A percentile compares a stretch with the other conserved stretches of the same genome.
These are phyloP conservation scores for Fusarium falciforme DNA, from an alignment of 2,329 filamentous ascomycete species.

Conservation along the genomic window DNA sequence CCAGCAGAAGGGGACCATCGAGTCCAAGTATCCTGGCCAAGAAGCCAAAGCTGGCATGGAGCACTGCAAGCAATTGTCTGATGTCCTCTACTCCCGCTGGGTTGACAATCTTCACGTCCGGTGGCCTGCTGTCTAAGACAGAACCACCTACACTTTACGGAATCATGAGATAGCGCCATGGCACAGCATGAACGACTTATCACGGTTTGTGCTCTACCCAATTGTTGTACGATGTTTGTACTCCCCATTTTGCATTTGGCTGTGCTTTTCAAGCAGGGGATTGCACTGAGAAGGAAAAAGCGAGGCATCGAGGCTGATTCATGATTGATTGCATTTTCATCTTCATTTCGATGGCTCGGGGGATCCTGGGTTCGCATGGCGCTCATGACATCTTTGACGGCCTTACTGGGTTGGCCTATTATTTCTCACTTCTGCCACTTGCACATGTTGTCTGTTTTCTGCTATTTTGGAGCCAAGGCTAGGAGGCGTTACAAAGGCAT, in stretches of 20 bases:
- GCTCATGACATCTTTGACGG: conserved; percentile 36
- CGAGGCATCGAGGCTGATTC: conserved; percentile 4
- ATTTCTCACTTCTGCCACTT: neutral
- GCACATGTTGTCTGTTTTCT: conserved; percentile 19
- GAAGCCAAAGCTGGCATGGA: conserved; percentile 81
- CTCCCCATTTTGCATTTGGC: conserved; percentile 24
- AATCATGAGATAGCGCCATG: neutral
- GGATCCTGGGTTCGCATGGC: conserved; percentile 8
- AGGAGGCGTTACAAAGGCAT: conserved; percentile 23
- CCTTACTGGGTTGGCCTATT: conserved; percentile 17
- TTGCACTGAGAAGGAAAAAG: conserved; percentile 2
- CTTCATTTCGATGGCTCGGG: conserved; percentile 9
- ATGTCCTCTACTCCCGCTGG: conserved; percentile 93
- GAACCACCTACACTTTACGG: neutral
- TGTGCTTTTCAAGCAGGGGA: neutral
- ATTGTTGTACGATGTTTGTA: conserved; percentile 21
- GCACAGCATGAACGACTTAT: neutral
- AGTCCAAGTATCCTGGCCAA: conserved; percentile 66
- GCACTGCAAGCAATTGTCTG: conserved; percentile 87
- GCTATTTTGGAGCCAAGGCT: conserved; percentile 23
- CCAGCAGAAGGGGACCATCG: conserved; percentile 59
- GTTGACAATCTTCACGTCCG: conserved; percentile 81
- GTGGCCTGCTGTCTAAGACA: conserved; percentile 64
- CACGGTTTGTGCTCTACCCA: neutral
- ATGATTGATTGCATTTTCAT: conserved; percentile 15